A percentile compares a stretch with the other conserved stretches of the same genome.
These are phyloP conservation scores for Tillandsia fasciculata DNA, from an alignment of 176 grass and related monocot genomes.

Conservation along the genomic window DNA sequence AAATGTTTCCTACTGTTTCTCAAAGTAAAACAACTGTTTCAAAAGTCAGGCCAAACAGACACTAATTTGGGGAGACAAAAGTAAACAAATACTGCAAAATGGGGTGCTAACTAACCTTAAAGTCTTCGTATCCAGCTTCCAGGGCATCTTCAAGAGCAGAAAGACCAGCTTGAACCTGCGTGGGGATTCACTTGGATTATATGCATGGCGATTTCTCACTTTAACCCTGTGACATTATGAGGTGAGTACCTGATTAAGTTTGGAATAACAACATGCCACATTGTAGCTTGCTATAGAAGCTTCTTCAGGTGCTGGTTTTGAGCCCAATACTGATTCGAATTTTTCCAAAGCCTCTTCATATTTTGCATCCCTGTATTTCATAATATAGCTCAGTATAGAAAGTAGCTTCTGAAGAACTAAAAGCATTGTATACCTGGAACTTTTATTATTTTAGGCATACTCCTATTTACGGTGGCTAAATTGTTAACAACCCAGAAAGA, in stretches of 20 bases:
- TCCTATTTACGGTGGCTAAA: too few relatives aligned
- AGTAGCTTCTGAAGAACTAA: background rate
- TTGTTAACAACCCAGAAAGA: too few relatives aligned
- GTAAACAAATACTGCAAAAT: background rate
- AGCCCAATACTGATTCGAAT: slow-evolving; percentile 87
- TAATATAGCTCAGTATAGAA: background rate
- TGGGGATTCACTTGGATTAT: background rate
- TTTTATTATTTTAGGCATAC: too few relatives aligned
- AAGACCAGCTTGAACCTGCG: slow-evolving; percentile 65
- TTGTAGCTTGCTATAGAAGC: slow-evolving; percentile 80
- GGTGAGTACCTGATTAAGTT: slow-evolving; percentile 58
- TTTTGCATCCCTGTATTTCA: slow-evolving; percentile 35
- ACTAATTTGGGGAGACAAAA: background rate
- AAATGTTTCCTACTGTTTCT: too few relatives aligned
- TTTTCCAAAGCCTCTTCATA: slow-evolving; percentile 91
- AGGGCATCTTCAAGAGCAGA: slow-evolving; percentile 88
- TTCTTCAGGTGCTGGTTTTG: slow-evolving; percentile 55
- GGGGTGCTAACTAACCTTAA: slow-evolving; percentile 44
- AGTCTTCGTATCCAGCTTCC: slow-evolving; percentile 77
- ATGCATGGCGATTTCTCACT: background rate
- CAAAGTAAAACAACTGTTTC: too few relatives aligned
- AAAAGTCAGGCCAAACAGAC: too few relatives aligned
- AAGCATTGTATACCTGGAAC: too few relatives aligned
- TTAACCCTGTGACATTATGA: background rate
- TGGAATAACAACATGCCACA: slow-evolving; percentile 92